Evolutionary conservation across 192 early-diverging fungal genomes (phyloP).

Genomic region (Coemansia sp.): DNA sequence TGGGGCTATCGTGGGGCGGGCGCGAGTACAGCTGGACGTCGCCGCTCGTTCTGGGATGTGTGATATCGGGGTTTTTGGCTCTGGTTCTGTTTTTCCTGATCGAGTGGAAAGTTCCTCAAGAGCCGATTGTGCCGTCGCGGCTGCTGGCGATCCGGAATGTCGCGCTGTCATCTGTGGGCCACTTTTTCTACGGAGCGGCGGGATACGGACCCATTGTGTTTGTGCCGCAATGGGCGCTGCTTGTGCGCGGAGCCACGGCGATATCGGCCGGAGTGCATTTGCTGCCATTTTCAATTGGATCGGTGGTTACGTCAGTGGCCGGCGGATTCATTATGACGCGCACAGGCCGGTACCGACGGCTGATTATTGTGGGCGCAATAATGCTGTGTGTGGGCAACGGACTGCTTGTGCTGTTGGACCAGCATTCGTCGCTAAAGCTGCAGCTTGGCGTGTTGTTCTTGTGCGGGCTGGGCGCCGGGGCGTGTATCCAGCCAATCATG

Average conservation of each 20-base stretch:
- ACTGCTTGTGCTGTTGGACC: conserved; percentile 63
- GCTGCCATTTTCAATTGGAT: conserved; percentile 70
- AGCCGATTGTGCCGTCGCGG: conserved; percentile 48
- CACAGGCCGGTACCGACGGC: conserved; percentile 59
- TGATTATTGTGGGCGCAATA: conserved; percentile 61
- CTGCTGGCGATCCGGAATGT: conserved; percentile 63
- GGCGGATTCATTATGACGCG: conserved; percentile 63
- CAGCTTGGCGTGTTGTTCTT: conserved; percentile 66
- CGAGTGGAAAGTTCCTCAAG: conserved; percentile 64
- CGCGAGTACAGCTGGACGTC: conserved; percentile 64
- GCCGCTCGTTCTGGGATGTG: conserved; percentile 55
- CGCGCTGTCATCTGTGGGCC: conserved; percentile 57
- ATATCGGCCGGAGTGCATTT: conserved; percentile 71
- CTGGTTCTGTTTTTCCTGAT: conserved; percentile 58
- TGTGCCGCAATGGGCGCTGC: conserved; percentile 77
- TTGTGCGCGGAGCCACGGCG: conserved; percentile 70
- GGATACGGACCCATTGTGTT: conserved; percentile 71
- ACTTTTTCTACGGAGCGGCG: conserved; percentile 63
- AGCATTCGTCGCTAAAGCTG: conserved; percentile 43
- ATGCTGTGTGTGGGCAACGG: conserved; percentile 62
- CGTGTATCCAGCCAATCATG: conserved; percentile 69
- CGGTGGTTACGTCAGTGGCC: conserved; percentile 65
- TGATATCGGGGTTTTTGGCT: conserved; percentile 52
- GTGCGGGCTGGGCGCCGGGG: conserved; percentile 73
- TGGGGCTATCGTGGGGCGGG: conserved; percentile 65